Conservation (phyloP, 208 protist species). For the Phytomonas sp. region DNA sequence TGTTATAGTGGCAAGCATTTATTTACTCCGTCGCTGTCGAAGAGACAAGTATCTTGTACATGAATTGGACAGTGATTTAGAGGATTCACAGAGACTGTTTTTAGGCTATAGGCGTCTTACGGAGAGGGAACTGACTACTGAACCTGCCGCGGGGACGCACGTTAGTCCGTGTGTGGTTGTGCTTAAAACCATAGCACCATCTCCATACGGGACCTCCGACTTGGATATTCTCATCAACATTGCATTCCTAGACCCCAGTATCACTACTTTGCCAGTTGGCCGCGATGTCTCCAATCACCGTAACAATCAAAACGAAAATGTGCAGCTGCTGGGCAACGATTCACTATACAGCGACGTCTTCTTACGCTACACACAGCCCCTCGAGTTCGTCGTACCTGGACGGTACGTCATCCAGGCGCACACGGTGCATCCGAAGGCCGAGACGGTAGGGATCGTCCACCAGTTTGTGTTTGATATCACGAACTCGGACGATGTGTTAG, state of each 20-base stretch:
- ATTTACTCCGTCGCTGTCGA: not conserved
- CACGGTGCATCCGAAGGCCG: slow-evolving; percentile 37
- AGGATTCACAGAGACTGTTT: slow-evolving; percentile 4
- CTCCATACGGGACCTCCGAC: not conserved
- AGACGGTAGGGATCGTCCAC: slow-evolving; percentile 55
- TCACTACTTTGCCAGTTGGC: not conserved
- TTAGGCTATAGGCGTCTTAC: slow-evolving; percentile 18
- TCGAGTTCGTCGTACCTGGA: slow-evolving; percentile 47
- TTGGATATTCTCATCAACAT: not conserved
- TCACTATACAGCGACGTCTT: slow-evolving; percentile 39
- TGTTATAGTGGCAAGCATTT: not conserved
- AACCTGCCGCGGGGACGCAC: slow-evolving; percentile 21
- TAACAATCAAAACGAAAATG: not conserved
- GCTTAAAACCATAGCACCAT: not conserved
- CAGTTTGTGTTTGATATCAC: slow-evolving; percentile 50
- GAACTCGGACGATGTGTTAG: not conserved
- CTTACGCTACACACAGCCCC: slow-evolving; percentile 43
- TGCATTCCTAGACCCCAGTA: not conserved
- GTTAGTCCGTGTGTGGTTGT: slow-evolving; percentile 15
- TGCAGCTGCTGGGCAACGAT: slow-evolving; percentile 42
- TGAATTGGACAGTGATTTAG: not conserved
- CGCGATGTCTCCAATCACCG: not conserved
- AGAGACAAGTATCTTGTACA: not conserved
- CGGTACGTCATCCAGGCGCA: slow-evolving; percentile 54
- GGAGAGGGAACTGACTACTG: slow-evolving; percentile 14